A percentile compares a stretch with the other conserved stretches of the same genome.
Conservation (phyloP, 202 grass and related monocot genomes). For the Setaria viridis region DNA sequence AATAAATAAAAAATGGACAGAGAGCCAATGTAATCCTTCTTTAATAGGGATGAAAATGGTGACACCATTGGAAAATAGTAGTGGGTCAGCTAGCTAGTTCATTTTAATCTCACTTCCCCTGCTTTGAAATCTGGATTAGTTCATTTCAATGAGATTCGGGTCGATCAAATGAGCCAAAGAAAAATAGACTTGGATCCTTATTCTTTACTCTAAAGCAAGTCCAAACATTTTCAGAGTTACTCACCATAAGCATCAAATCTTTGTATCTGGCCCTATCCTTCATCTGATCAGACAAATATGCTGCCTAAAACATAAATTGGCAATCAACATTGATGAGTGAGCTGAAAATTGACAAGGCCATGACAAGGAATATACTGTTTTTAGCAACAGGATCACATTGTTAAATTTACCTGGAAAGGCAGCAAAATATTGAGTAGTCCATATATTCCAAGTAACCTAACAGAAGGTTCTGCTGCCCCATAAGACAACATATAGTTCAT, state of each 20-base stretch:
- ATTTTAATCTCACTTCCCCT: too few species aligned
- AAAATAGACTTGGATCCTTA: too few species aligned
- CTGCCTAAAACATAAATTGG: slow-evolving; percentile 63
- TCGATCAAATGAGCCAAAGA: too few species aligned
- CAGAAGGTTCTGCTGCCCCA: slow-evolving; percentile 74
- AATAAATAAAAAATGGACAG: neutral
- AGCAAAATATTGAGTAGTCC: slow-evolving; percentile 83
- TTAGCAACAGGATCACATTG: slow-evolving; percentile 3
- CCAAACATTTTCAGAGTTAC: slow-evolving; percentile 43
- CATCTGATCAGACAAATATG: slow-evolving; percentile 78
- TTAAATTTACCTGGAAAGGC: slow-evolving; percentile 81
- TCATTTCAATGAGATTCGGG: too few species aligned
- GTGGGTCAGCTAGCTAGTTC: too few species aligned
- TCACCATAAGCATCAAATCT: slow-evolving; percentile 84
- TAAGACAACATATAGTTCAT: slow-evolving; percentile 86
- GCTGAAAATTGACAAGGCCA: slow-evolving; percentile 13
- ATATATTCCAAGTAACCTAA: slow-evolving; percentile 78
- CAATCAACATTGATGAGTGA: slow-evolving; percentile 38
- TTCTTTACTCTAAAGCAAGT: slow-evolving; percentile 6
- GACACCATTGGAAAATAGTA: neutral
- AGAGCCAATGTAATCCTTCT: slow-evolving; percentile 1
- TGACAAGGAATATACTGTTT: slow-evolving; percentile 26
- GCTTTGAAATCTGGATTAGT: too few species aligned
- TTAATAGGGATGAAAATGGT: too few species aligned
- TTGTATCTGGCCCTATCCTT: slow-evolving; percentile 54